These are phyloP conservation scores for Dactylonectria macrodidyma DNA, from an alignment of 2,329 filamentous ascomycete genomes.

Conservation along the genomic window DNA sequence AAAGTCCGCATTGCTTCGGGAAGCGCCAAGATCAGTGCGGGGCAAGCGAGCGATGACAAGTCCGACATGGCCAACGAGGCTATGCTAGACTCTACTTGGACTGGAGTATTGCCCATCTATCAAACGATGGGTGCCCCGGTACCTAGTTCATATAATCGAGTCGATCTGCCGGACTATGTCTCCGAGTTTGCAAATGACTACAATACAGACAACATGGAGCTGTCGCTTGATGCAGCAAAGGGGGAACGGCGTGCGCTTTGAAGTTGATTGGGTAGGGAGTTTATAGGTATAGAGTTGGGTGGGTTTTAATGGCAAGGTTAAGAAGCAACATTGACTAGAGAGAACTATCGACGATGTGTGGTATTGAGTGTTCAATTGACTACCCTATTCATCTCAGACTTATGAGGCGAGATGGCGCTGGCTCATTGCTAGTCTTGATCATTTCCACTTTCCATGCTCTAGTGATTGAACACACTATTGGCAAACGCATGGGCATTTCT, in stretches of 20 bases:
- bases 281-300: too few species aligned
- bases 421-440: too few species aligned
- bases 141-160: conserved; percentile 70
- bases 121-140: conserved; percentile 76
- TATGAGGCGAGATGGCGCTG: background rate
- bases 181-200: conserved; percentile 54
- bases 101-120: conserved; percentile 74
- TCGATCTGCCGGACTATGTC: conserved; percentile 75
- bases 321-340: too few species aligned
- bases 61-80: conserved; percentile 62
- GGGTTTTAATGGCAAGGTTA: too few species aligned
- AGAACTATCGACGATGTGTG: background rate
- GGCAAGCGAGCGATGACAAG: conserved; percentile 71
- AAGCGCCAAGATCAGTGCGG: conserved; percentile 82
- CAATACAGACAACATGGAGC: conserved; percentile 51
- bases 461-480: background rate
- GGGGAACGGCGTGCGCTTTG: conserved; percentile 39
- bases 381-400: background rate
- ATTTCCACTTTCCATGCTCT: background rate
- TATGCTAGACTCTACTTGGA: conserved; percentile 64
- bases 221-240: conserved; percentile 46
- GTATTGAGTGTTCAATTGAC: background rate
- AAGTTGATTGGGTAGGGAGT: background rate
- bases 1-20: conserved; percentile 78
- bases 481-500: background rate